phyloP scores from a whole-genome alignment of 768 basidiomycete species.

The Lenzites betulinus region DNA sequence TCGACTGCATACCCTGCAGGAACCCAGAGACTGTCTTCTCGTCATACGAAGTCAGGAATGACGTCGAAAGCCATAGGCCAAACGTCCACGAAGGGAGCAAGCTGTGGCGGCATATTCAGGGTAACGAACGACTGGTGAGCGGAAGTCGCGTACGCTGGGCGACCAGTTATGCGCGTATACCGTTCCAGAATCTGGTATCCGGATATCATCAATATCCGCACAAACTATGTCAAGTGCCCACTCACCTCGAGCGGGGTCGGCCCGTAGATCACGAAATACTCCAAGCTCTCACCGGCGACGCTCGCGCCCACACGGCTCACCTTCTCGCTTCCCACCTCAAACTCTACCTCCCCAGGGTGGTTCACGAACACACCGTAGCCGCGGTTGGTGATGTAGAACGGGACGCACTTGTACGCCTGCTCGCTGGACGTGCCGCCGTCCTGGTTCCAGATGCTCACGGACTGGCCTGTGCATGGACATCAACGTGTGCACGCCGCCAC shows the following conservation, averaged over 20 bases:
- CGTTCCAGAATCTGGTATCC: conserved; percentile 52
- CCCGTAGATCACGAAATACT: conserved; percentile 75
- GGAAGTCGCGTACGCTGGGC: conserved; percentile 49
- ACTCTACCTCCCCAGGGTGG: conserved; percentile 73
- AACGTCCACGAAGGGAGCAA: conserved; percentile 74
- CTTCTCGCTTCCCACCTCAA: conserved; percentile 70
- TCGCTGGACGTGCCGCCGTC: conserved; percentile 76
- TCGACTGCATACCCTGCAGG: conserved; percentile 68
- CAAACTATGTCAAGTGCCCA: too few relatives aligned
- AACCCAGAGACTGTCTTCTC: conserved; percentile 69
- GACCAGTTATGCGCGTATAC: conserved; percentile 63
- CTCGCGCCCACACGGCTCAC: conserved; percentile 65
- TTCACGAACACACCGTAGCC: conserved; percentile 80
- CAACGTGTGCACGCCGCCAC: conserved; percentile 10
- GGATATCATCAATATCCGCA: neutral
- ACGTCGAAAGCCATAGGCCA: conserved; percentile 77
- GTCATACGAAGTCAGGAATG: conserved; percentile 72
- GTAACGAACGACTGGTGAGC: neutral
- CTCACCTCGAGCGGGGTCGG: conserved; percentile 62
- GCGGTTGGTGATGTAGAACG: conserved; percentile 69
- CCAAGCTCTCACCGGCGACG: conserved; percentile 61
- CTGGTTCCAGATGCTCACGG: conserved; percentile 69
- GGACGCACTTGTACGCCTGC: conserved; percentile 67
- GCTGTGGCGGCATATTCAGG: conserved; percentile 34
- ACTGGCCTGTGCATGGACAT: conserved; percentile 43